Conservation (phyloP, 805 yeast genomes). For the Candida quercuum region DNA sequence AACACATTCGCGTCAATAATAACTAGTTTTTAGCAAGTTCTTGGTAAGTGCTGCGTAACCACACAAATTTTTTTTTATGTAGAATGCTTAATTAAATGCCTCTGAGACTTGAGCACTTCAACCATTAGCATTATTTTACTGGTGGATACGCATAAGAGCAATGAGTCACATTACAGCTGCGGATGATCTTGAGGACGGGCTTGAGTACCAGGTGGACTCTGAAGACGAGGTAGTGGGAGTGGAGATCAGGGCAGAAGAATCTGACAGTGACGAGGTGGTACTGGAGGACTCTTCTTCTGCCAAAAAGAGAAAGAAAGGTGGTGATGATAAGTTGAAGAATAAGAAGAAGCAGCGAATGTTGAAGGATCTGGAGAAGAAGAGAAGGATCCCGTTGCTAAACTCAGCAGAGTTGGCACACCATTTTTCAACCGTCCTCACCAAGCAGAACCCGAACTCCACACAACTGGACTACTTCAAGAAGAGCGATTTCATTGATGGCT, state of each 20-base stretch:
- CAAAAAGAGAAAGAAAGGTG: conserved; percentile 23
- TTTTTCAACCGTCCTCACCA: conserved; percentile 56
- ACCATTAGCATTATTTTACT: too few relatives aligned
- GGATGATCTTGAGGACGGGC: conserved; percentile 79
- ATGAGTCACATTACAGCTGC: conserved; percentile 27
- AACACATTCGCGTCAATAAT: too few relatives aligned
- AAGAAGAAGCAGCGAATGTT: conserved; percentile 68
- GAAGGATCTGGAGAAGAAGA: conserved; percentile 55
- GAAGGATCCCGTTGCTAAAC: conserved; percentile 44
- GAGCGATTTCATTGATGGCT: conserved; percentile 54
- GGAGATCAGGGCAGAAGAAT: conserved; percentile 25
- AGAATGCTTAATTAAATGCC: too few relatives aligned
- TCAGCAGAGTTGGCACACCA: conserved; percentile 63
- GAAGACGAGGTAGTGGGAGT: conserved; percentile 34
- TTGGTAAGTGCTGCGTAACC: too few relatives aligned
- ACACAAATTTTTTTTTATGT: too few relatives aligned
- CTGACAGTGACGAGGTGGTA: conserved; percentile 20
- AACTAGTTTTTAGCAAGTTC: too few relatives aligned
- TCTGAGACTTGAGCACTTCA: too few relatives aligned
- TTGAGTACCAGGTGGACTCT: conserved; percentile 50
- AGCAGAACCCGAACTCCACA: conserved; percentile 59
- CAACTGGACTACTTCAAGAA: conserved; percentile 67
- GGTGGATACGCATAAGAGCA: not conserved
- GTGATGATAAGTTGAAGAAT: conserved; percentile 47
- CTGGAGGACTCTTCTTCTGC: conserved; percentile 12